Evolutionary conservation across 1,284 basidiomycete species (phyloP), one percentile per base, ranked within the genome.

Genomic region (Crucibulum parvulum): DNA sequence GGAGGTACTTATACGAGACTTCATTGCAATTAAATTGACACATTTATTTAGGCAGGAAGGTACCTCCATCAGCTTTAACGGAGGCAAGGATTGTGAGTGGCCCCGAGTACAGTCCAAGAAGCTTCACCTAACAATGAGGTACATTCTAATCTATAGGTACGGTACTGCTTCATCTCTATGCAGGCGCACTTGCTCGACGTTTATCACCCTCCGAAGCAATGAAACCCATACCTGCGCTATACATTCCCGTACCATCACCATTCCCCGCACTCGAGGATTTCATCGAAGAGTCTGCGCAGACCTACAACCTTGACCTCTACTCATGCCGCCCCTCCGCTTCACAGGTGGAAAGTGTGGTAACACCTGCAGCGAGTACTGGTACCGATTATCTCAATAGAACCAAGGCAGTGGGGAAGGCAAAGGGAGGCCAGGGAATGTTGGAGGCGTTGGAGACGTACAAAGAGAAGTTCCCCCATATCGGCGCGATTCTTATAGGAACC

Each of bases 51-150:
- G 93, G 39, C 83, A 86, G 70, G 84, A 90, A 45, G 81, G 83
- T 55, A 78, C 95, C 13, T 91, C 93, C 6, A 82, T 99, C 55
- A 98, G 95, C 75, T 99, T 98, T 81, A 99, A 99, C 68, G 97
- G 97, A 11, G 97, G 97, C 48, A 99, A 99, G 75, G 97, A 99
- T 72, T 99, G 96, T 96, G 68, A 69, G 93, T 50, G 39, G 11
- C 31, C 11, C 39, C 45, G 31, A 61, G 24, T 24, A n/a, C n/a
- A 31, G 24, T 34, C 24, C 31, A 34, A n/a, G 37, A n/a, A 41
- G 7, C 35, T 43, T 18, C 15, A n/a, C 10, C n/a, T 36, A 16
- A 15, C 9, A 18, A 13, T 10, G 4, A 18, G 37, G 3, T n/a
- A 34, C 24, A 5, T 50, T 34, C 11, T 53, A 16, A 53, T n/a